A percentile compares a stretch with the other conserved stretches of the same genome.
Conservation (phyloP, 192 early-diverging fungal genomes). For the Coemansia sp. region DNA sequence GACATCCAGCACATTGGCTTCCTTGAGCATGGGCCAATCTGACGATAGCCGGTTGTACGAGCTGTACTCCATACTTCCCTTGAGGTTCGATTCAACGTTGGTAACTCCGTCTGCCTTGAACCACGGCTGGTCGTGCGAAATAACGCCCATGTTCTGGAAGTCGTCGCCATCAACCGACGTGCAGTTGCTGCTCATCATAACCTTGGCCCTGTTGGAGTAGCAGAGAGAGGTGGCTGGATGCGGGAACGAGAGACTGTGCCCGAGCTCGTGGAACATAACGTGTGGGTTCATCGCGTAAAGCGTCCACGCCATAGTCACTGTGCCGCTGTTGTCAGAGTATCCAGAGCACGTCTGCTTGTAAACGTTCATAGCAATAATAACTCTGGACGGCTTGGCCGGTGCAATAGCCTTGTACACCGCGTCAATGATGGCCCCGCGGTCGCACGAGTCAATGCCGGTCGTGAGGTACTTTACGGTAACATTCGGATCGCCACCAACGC, state of each 20-base stretch:
- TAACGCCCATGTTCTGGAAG: constrained; percentile 8
- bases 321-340: background rate
- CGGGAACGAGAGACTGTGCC: background rate
- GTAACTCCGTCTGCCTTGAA: constrained; percentile 5
- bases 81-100: background rate
- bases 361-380: background rate
- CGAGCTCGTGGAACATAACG: constrained; percentile 8
- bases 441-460: background rate
- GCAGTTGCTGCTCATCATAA: constrained; percentile 9
- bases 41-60: constrained; percentile 1
- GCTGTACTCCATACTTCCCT: background rate
- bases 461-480: constrained; percentile 3
- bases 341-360: background rate
- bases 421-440: background rate
- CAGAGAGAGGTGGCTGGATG: background rate
- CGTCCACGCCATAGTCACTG: background rate
- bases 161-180: background rate
- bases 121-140: constrained; percentile 4
- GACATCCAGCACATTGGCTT: background rate
- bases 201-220: background rate
- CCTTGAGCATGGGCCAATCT: constrained; percentile 1
- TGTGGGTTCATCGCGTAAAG: background rate
- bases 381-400: background rate
- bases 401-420: background rate
- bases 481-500: background rate